Base-by-base conservation (phyloP, 441 rosid genomes). In the Syzygium syzygioides region DNA sequence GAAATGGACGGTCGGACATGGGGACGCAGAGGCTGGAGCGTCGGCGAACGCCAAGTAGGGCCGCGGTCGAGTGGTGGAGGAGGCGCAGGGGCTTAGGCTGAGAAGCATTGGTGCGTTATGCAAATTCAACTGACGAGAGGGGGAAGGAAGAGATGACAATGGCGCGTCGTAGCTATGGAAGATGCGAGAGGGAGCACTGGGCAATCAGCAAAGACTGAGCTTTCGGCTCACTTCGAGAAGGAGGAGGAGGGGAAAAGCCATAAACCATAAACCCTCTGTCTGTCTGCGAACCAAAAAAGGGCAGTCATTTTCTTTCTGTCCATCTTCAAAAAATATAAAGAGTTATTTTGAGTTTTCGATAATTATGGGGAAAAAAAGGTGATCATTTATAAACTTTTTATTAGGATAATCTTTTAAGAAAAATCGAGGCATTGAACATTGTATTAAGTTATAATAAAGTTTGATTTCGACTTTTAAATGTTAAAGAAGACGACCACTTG, bases 1-100 rank as follows among this genome's bases (percentile, higher is more conserved):
- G 71, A 91, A 76, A 18, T 87, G 79, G 79, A 89, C 57, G 37
- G 91, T 56, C 64, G 92, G 89, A 90, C 89, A 85, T 89, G 90
- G 92, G 55, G 93, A 80, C 57, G 90, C 87, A 76, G 68, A 90
- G 86, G 55, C 60, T 55, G 91, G 88, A 80, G 86, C 45, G 12
- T 87, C 55, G 80, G 86, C 86, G 86, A 28, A 86, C 25, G 55
- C 66, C 32, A 88, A 85, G 90, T 48, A 76, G 12, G 68, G 87
- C 88, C 80, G 84, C 64, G 79, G 90, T 86, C 84, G 66, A 87
- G 87, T 15, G 25, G 86, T 86, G 11, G 89, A 37, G 68, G 86
- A 88, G 11, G 89, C 45, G 68, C 86, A 89, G 88, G 90, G 88
- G 88, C 88, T 87, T 50, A 93, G 89, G 59, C 54, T 89, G 11